A percentile compares a stretch with the other conserved stretches of the same genome.
phyloP scores from a whole-genome alignment of 768 basidiomycete genomes.

The Floccularia luteovirens region DNA sequence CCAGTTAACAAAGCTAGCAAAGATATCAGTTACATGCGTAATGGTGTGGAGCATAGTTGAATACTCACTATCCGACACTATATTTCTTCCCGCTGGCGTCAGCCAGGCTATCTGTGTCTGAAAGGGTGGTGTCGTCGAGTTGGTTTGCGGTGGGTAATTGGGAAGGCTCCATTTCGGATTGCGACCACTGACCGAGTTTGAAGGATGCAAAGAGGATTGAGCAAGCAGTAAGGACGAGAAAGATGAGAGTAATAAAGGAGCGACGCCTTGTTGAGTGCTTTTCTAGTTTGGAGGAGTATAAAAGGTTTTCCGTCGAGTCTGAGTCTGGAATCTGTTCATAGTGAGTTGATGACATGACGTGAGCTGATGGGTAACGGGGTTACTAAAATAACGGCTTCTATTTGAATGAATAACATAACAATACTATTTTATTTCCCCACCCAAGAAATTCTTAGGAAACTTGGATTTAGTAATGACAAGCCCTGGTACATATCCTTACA shows the following conservation, averaged over 20 bases:
- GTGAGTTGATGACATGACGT: slow-evolving; percentile 9
- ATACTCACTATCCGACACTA: slow-evolving; percentile 74
- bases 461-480: too few species aligned
- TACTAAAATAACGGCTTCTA: slow-evolving; percentile 12
- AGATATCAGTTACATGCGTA: slow-evolving; percentile 6
- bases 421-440: too few species aligned
- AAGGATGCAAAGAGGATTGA: slow-evolving; percentile 33
- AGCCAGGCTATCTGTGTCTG: slow-evolving; percentile 19
- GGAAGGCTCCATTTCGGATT: not conserved
- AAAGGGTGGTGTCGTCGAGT: slow-evolving; percentile 1
- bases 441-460: too few species aligned
- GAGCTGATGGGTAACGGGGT: too few species aligned
- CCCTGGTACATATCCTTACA: too few species aligned
- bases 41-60: not conserved
- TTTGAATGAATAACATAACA: too few species aligned
- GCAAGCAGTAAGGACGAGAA: slow-evolving; percentile 29
- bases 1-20: slow-evolving; percentile 71
- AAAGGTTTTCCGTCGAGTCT: slow-evolving; percentile 8
- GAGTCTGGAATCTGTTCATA: slow-evolving; percentile 8
- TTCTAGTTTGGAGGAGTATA: slow-evolving; percentile 12
- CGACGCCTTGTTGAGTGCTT: slow-evolving; percentile 15
- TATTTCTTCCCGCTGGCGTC: slow-evolving; percentile 41
- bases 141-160: not conserved
- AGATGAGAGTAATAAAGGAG: slow-evolving; percentile 23
- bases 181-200: slow-evolving; percentile 34